These are phyloP conservation scores for Coemansia sp. DNA, from an alignment of 192 early-diverging fungal species.

Conservation along the genomic window DNA sequence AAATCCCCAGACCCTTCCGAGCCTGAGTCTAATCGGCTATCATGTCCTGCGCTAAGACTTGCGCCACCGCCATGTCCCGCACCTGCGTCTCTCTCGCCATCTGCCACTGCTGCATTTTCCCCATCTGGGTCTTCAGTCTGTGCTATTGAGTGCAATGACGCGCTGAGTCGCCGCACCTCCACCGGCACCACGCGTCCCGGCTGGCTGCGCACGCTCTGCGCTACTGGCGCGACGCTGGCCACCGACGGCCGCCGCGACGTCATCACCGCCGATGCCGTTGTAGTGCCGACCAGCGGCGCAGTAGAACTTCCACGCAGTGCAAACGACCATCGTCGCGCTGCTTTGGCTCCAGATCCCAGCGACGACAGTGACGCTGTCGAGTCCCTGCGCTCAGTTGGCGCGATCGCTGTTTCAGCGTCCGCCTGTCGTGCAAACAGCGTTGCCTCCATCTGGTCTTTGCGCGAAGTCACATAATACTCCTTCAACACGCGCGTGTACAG, in stretches of 20 bases:
- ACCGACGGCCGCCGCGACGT: neutral
- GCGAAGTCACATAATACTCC: constrained; percentile 53
- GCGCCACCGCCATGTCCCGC: neutral
- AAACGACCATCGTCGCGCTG: constrained; percentile 20
- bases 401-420: neutral
- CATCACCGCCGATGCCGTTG: constrained; percentile 14
- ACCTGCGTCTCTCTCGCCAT: neutral
- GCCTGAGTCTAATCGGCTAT: too few relatives aligned
- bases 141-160: constrained; percentile 44
- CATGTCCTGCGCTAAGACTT: neutral
- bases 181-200: constrained; percentile 27
- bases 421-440: constrained; percentile 23
- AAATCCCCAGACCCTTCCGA: too few relatives aligned
- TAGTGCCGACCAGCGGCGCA: constrained; percentile 29
- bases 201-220: constrained; percentile 2
- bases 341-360: constrained; percentile 11
- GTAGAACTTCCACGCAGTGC: constrained; percentile 14
- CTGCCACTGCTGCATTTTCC: neutral
- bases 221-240: neutral
- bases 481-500: constrained; percentile 65
- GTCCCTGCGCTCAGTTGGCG: neutral
- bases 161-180: constrained; percentile 49
- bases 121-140: neutral
- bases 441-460: constrained; percentile 27
- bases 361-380: constrained; percentile 10